phyloP scores from a whole-genome alignment of 768 basidiomycete genomes.

The Podaxis sp. region DNA sequence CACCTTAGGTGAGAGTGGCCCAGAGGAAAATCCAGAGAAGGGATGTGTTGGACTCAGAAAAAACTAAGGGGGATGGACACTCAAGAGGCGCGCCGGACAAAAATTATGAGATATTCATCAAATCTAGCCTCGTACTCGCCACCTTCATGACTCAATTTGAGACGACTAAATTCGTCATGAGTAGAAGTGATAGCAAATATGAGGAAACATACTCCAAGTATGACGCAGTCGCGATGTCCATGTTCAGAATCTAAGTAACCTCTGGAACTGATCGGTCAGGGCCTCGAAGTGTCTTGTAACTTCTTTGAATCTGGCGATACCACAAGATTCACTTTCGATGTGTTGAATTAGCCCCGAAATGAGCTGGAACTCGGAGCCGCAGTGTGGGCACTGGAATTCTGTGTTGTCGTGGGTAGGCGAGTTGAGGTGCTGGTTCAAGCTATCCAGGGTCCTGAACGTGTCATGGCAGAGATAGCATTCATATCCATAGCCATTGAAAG shows the following conservation, averaged over 20 bases:
- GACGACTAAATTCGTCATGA: background rate
- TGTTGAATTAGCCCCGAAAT: conserved; percentile 64
- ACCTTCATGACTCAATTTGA: too few relatives aligned
- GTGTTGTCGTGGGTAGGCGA: conserved; percentile 58
- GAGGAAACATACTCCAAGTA: background rate
- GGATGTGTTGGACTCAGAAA: too few relatives aligned
- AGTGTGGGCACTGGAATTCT: conserved; percentile 57
- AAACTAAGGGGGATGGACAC: too few relatives aligned
- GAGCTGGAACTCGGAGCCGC: conserved; percentile 41
- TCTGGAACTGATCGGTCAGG: conserved; percentile 12
- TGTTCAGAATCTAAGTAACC: conserved; percentile 8
- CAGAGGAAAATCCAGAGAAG: too few relatives aligned
- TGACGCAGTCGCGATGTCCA: background rate
- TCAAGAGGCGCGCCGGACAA: too few relatives aligned
- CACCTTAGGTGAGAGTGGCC: too few relatives aligned
- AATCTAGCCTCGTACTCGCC: too few relatives aligned
- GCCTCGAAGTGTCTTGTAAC: conserved; percentile 28
- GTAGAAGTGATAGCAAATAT: background rate
- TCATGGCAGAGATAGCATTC: conserved; percentile 66
- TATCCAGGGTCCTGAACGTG: conserved; percentile 34
- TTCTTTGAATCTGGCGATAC: conserved; percentile 44
- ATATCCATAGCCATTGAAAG: conserved; percentile 48
- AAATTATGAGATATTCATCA: too few relatives aligned
- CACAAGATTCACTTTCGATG: conserved; percentile 63
- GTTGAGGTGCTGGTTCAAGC: conserved; percentile 60